phyloP scores from a whole-genome alignment of 257 asterid species.

The Cinchona pubescens region DNA sequence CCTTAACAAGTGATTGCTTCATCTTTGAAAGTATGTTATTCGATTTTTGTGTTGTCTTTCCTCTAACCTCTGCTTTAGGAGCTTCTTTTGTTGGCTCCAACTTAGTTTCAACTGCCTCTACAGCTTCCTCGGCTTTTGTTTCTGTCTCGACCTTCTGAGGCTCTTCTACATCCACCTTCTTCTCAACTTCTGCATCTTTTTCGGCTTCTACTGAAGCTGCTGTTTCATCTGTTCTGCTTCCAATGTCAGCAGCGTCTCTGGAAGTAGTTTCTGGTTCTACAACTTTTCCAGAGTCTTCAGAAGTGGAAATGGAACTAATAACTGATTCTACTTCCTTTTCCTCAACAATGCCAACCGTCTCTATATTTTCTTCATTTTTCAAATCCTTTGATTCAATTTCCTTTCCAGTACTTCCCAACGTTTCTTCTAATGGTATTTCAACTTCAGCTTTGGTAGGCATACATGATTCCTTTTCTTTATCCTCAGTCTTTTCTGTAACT shows the following conservation, averaged over 20 bases:
- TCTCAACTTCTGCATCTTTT: constrained; percentile 31
- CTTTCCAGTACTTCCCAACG: constrained; percentile 25
- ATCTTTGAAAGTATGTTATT: constrained; percentile 55
- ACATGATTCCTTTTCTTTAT: constrained; percentile 25
- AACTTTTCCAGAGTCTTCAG: constrained; percentile 27
- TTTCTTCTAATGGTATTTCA: constrained; percentile 18
- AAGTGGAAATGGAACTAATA: constrained; percentile 6
- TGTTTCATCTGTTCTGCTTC: constrained; percentile 19
- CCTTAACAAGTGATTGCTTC: constrained; percentile 90
- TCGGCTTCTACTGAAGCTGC: constrained; percentile 21
- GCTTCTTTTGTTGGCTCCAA: constrained; percentile 27
- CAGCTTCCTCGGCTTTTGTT: constrained; percentile 28
- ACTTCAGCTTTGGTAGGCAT: constrained; percentile 12
- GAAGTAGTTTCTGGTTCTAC: constrained; percentile 33
- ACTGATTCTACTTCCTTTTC: constrained; percentile 22
- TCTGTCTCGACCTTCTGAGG: constrained; percentile 26
- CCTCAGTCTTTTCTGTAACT: constrained; percentile 22
- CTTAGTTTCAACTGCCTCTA: constrained; percentile 11
- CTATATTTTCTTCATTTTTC: constrained; percentile 19
- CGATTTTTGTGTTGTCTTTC: constrained; percentile 56
- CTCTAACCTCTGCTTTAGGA: constrained; percentile 47
- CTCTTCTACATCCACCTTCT: constrained; percentile 29
- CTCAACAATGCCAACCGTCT: not conserved
- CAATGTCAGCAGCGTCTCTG: constrained; percentile 35
- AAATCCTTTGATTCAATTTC: constrained; percentile 23